These are phyloP conservation scores for Linderniella brevidens DNA, from an alignment of 257 asterid genomes.

Conservation along the genomic window DNA sequence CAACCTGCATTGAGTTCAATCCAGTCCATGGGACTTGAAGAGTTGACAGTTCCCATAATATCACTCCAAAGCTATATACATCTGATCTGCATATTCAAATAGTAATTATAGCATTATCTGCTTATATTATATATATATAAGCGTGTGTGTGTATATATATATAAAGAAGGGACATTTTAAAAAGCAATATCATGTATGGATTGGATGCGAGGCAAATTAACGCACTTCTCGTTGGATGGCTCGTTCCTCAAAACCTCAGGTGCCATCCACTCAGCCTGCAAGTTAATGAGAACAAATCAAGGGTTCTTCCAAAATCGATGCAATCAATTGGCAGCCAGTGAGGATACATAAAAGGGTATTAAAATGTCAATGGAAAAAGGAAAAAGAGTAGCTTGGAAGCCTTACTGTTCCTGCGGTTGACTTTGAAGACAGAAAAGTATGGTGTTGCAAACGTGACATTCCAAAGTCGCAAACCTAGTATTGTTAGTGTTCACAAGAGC, in stretches of 20 bases:
- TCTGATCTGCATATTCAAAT: slow-evolving; percentile 51
- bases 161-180: too few relatives aligned
- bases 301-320: too few relatives aligned
- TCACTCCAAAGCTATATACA: slow-evolving; percentile 89
- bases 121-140: not conserved
- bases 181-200: slow-evolving; percentile 5
- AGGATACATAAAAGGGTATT: too few relatives aligned
- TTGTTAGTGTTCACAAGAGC: slow-evolving; percentile 5
- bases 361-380: too few relatives aligned
- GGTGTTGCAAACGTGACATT: slow-evolving; percentile 91
- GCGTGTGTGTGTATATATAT: too few relatives aligned
- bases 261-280: slow-evolving; percentile 99
- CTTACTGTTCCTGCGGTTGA: slow-evolving; percentile 94
- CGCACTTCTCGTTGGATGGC: slow-evolving; percentile 94
- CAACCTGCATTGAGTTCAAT: slow-evolving; percentile 98
- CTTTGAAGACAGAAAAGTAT: slow-evolving; percentile 90
- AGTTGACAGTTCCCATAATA: slow-evolving; percentile 93
- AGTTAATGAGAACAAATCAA: slow-evolving; percentile 9
- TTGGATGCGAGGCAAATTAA: slow-evolving; percentile 8
- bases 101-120: slow-evolving; percentile 8
- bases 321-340: too few relatives aligned
- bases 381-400: slow-evolving; percentile 4
- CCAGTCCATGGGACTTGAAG: slow-evolving; percentile 84
- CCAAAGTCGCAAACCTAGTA: slow-evolving; percentile 92
- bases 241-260: slow-evolving; percentile 94